Evolutionary conservation across 805 yeast genomes (phyloP).

Genomic region (Saturnispora gosingensis): DNA sequence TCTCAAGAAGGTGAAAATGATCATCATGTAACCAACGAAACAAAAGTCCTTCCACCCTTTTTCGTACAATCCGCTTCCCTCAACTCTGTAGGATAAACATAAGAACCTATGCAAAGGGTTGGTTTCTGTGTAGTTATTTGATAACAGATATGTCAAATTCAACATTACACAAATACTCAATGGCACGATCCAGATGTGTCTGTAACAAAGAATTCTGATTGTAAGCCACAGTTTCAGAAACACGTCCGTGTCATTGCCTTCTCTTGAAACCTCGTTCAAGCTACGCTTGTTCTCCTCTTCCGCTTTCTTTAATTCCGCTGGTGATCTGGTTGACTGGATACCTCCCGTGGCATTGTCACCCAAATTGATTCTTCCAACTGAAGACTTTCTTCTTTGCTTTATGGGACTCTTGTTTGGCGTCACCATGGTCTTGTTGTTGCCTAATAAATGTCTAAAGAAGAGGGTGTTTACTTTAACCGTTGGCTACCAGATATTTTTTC

Average conservation of each 20-base stretch:
- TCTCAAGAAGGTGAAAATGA: conserved; percentile 82
- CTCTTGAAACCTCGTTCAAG: conserved; percentile 20
- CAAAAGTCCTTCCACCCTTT: conserved; percentile 79
- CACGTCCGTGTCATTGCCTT: conserved; percentile 42
- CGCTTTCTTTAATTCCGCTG: conserved; percentile 34
- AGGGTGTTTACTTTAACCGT: background rate
- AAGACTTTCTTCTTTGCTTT: conserved; percentile 34
- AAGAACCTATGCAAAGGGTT: conserved; percentile 61
- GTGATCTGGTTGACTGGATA: conserved; percentile 54
- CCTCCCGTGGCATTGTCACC: conserved; percentile 68
- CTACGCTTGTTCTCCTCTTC: conserved; percentile 25
- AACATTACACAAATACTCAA: conserved; percentile 36
- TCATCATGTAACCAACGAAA: conserved; percentile 71
- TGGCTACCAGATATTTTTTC: background rate
- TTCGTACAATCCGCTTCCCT: conserved; percentile 59
- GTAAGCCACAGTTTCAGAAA: conserved; percentile 47
- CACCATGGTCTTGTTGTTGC: background rate
- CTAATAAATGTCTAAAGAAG: background rate
- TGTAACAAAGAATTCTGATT: conserved; percentile 46
- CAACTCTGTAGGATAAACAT: conserved; percentile 53
- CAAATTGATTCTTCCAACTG: conserved; percentile 64
- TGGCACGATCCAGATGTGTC: conserved; percentile 71
- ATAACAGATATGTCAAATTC: conserved; percentile 38
- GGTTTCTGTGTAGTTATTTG: conserved; percentile 47
- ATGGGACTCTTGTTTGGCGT: background rate